Base-by-base conservation (phyloP, 495 filamentous ascomycete species). In the Choiromyces venosus region DNA sequence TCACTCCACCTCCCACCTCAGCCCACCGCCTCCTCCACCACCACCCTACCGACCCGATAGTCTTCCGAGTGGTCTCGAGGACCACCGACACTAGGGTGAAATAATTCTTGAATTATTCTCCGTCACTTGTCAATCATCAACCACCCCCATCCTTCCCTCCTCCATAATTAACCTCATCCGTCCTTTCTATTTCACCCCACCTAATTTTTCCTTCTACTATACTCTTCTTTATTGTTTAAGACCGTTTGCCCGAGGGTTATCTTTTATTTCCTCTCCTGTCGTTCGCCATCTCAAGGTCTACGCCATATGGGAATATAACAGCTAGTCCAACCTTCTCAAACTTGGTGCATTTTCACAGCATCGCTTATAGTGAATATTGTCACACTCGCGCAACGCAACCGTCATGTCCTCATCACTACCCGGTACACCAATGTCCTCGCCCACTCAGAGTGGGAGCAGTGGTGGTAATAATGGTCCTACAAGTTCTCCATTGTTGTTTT, bases 401-500 rank as follows among this genome's bases (percentile, higher is more conserved):
- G n/a, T 61, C 52, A 61, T 61, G 52, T 61, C 52, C 52, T 29
- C 52, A 5, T 10, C 52, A 16, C n/a, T 61, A 61, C 52, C 71
- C n/a, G 21, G 35, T n/a, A 71, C 67, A 21, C 65, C 70, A 36
- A 44, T 69, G 1, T 42, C 80, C 46, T 37, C 69, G 6, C 69
- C 74, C 29, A 70, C 46, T 37, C 9, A 68, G 10, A 35, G 29
- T 25, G 64, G 37, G 37, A 65, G 72, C 29, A 73, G 79, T 66
- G 76, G 77, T 29, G 78, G 81, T n/a, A 80, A 71, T 65, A 81
- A 74, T 68, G 85, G 87, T 7, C 86, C 89, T n/a, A 93, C 91
- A n/a, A 95, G 88, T 76, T 96, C 92, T 10, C 96, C 95, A 35
- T 83, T 99, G 66, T 86, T 99, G 4, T 99, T 99, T 82, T 98